Evolutionary conservation across 352 stramenopile species (phyloP), one percentile per base, ranked within the genome.

Genomic region (Globisporangium spiculum): DNA sequence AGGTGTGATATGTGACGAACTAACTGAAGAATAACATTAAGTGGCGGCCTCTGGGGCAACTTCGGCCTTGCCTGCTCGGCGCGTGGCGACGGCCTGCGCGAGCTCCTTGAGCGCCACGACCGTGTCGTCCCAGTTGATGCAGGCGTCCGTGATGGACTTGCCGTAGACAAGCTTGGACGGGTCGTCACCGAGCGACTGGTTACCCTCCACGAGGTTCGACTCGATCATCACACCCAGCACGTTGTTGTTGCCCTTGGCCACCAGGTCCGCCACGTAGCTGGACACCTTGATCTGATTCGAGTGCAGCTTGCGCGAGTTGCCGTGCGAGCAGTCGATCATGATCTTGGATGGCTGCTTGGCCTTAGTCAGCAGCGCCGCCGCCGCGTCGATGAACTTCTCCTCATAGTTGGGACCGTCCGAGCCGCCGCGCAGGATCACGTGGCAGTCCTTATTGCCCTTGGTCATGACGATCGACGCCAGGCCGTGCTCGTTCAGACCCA

Each of bases 241-340:
- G 59, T 92, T 88, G 4, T 72, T 63, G 69, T 92, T 83, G 27
- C 89, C 89, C 22, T 75, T 75, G 1, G 80, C 80, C 22, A 96
- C 75, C 36, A 93, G 72, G 16, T 79, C 72, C 4, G 82, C 80
- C 20, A 96, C 34, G 75, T 94, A 90, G 53, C 68, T 77, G 20
- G 83, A 73, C 34, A 96, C 89, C 66, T 92, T 90, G 53, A 86
- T 72, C 70, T 96, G 89, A 77, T 96, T 96, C 32, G 76, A 67
- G 75, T 94, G 88, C 56, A 88, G 65, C 74, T 96, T 96, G 69
- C 84, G 79, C 54, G 84, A 93, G 80, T 96, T 96, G 66, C 89
- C 89, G 75, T 96, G 89, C 57, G 84, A 94, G 79, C 89, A 95
- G 76, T 96, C 89, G 55, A 96, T 75, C 89, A 96, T 94, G 77